Percentiles rank a stretch among this genome's conserved stretches.
These are phyloP conservation scores for Hypholoma sublateritium DNA, from an alignment of 768 basidiomycete species.

Conservation along the genomic window DNA sequence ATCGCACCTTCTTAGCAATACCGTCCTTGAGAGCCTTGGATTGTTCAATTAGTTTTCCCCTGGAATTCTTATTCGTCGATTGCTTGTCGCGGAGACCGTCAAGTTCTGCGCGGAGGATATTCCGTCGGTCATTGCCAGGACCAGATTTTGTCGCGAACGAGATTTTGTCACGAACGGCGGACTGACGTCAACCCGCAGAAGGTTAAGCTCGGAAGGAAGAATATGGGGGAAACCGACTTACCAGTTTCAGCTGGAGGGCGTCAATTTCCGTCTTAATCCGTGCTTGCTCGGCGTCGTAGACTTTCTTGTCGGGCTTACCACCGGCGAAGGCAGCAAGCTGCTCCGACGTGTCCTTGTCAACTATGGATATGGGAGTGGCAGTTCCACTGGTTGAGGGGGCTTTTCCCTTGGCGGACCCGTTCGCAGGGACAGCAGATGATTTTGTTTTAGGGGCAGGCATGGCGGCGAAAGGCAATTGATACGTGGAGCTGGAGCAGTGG, in stretches of 20 bases:
- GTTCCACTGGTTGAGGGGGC: conserved; percentile 46
- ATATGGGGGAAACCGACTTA: conserved; percentile 34
- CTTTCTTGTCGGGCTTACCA: conserved; percentile 81
- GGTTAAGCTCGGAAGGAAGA: conserved; percentile 4
- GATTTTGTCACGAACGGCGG: conserved; percentile 75
- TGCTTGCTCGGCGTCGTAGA: conserved; percentile 85
- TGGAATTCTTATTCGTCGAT: conserved; percentile 68
- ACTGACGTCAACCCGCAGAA: conserved; percentile 39
- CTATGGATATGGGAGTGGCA: conserved; percentile 43
- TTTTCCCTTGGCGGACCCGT: conserved; percentile 43
- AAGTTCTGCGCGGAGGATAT: conserved; percentile 75
- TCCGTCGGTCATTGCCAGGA: conserved; percentile 69
- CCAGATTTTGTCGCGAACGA: conserved; percentile 57
- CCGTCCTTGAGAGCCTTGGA: conserved; percentile 76
- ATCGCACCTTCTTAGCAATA: conserved; percentile 75
- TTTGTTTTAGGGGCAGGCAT: conserved; percentile 61
- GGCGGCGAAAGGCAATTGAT: conserved; percentile 16
- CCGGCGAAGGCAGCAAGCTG: conserved; percentile 32
- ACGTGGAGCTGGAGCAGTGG: conserved; percentile 18
- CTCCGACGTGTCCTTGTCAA: conserved; percentile 46
- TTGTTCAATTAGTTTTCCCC: conserved; percentile 75
- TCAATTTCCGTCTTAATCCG: conserved; percentile 84
- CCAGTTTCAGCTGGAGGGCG: conserved; percentile 73
- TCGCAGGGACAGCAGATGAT: conserved; percentile 34
- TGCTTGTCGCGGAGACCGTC: conserved; percentile 79